phyloP scores from a whole-genome alignment of 257 asterid species.

The Solanum microdontum region DNA sequence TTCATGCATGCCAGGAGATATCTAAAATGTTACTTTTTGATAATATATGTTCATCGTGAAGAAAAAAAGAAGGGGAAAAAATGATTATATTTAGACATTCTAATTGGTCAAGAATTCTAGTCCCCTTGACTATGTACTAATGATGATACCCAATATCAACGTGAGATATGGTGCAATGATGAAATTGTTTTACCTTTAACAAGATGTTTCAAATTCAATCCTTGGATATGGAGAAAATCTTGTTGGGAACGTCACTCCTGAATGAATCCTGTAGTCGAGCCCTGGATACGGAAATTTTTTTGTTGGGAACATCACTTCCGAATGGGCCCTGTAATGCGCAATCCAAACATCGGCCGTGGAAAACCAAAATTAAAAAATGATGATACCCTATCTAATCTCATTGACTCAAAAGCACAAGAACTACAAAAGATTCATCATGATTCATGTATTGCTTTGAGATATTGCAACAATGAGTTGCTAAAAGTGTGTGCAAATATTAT shows the following conservation, averaged over 20 bases:
- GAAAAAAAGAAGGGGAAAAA: neutral
- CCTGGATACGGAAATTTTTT: rapidly evolving
- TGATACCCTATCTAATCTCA: neutral
- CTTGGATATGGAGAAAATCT: rapidly evolving
- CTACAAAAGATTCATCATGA: neutral
- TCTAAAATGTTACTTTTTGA: neutral
- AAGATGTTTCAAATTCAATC: rapidly evolving
- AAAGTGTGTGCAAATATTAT: neutral
- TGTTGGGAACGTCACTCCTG: neutral
- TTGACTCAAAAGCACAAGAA: neutral
- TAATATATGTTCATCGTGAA: neutral
- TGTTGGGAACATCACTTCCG: neutral
- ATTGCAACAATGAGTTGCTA: neutral
- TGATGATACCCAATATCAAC: neutral
- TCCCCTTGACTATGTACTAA: neutral
- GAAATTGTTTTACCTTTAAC: no score
- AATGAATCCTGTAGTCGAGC: no score
- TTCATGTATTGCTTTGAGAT: neutral
- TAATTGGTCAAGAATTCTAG: neutral
- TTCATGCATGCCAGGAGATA: neutral
- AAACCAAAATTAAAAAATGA: neutral
- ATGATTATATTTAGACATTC: neutral
- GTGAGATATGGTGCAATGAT: rapidly evolving
- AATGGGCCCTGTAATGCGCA: no score
- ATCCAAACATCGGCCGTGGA: rapidly evolving